phyloP scores from a whole-genome alignment of 2,329 filamentous ascomycete genomes.

The Diaporthe aspalathi region DNA sequence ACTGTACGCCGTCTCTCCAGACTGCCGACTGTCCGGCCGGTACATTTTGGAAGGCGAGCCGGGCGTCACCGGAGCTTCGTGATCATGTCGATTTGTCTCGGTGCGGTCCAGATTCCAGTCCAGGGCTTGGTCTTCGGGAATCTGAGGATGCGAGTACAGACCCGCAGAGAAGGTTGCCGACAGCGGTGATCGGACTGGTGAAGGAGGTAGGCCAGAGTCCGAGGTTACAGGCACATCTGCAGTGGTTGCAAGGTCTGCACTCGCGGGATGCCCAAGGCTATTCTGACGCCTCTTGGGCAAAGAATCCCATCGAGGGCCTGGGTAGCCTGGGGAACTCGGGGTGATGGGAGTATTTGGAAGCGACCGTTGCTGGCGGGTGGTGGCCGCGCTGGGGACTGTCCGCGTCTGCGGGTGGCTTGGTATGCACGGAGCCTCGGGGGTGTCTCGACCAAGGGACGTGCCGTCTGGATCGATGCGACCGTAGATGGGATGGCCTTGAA shows the following conservation, averaged over 20 bases:
- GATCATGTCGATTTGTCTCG: conserved; percentile 41
- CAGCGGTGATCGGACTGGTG: conserved; percentile 41
- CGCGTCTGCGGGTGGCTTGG: conserved; percentile 19
- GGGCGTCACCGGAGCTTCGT: conserved; percentile 38
- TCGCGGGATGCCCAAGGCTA: conserved; percentile 11
- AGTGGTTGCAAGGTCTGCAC: conserved; percentile 11
- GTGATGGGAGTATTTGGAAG: conserved; percentile 37
- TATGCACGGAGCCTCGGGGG: conserved; percentile 7
- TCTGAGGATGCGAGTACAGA: conserved; percentile 49
- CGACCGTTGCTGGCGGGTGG: conserved; percentile 37
- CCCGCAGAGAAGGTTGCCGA: conserved; percentile 46
- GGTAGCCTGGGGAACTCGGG: conserved; percentile 28
- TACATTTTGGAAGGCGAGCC: conserved; percentile 44
- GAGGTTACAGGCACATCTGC: conserved; percentile 29
- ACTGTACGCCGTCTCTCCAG: conserved; percentile 46
- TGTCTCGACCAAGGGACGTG: not conserved
- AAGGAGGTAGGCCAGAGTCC: conserved; percentile 38
- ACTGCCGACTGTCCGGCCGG: conserved; percentile 47
- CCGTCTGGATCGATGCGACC: conserved; percentile 12
- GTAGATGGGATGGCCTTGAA: conserved; percentile 10
- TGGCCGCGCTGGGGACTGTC: conserved; percentile 30
- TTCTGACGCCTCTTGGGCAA: conserved; percentile 19
- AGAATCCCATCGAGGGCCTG: conserved; percentile 38
- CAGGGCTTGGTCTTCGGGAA: conserved; percentile 43
- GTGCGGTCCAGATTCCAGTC: conserved; percentile 37